phyloP scores from a whole-genome alignment of 441 rosid genomes.

The Pelargonium myrrhifolium region DNA sequence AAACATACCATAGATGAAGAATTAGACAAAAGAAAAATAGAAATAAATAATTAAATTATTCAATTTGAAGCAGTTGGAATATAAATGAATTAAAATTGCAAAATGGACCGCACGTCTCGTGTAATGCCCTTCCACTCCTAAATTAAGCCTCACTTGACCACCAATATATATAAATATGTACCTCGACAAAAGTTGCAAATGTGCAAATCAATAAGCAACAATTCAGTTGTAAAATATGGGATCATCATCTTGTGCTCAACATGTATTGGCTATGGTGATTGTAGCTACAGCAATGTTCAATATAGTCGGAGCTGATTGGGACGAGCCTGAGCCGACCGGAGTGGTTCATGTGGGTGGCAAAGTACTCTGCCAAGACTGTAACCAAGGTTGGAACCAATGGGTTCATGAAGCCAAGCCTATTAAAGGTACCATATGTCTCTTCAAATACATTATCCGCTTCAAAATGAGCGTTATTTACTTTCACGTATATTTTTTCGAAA shows the following conservation, averaged over 20 bases:
- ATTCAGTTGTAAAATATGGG: constrained; percentile 6
- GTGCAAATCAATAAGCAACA: background rate
- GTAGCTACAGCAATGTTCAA: constrained; percentile 23
- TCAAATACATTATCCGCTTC: too few species aligned
- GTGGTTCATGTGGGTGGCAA: constrained; percentile 52
- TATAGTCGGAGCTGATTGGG: constrained; percentile 19
- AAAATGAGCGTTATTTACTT: too few species aligned
- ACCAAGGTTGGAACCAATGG: constrained; percentile 53
- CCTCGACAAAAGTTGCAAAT: background rate
- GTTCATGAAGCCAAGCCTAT: constrained; percentile 46
- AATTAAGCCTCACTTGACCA: background rate
- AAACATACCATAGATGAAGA: too few species aligned
- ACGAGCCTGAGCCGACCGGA: constrained; percentile 17
- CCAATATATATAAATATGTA: background rate
- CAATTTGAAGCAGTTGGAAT: too few species aligned
- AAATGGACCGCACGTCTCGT: constrained; percentile 46
- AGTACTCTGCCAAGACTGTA: constrained; percentile 73
- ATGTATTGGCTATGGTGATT: constrained; percentile 21
- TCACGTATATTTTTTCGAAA: too few species aligned
- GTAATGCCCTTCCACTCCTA: constrained; percentile 41
- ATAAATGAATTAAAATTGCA: background rate
- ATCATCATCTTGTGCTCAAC: constrained; percentile 11
- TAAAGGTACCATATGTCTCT: constrained; percentile 34
- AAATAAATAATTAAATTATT: too few species aligned
- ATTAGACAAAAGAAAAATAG: too few species aligned